Conservation (phyloP, 225 moss, liverwort and hornwort genomes). For the Sphagnum tenellum region DNA sequence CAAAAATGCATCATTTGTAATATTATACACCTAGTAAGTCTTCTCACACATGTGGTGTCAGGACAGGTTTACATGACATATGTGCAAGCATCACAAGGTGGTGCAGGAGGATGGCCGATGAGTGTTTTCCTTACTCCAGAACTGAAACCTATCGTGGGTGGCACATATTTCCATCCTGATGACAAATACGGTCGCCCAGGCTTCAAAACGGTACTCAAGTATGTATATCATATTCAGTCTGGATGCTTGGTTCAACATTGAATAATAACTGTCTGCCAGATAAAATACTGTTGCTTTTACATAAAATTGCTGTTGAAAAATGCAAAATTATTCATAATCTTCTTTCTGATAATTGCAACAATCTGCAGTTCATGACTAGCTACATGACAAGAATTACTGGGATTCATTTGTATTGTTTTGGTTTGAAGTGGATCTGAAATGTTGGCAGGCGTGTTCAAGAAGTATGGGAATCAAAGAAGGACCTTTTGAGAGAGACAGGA, state of each 20-base stretch:
- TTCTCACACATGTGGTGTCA: background rate
- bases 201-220: slow-evolving; percentile 91
- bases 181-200: slow-evolving; percentile 95
- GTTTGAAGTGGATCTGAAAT: background rate
- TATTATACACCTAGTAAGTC: background rate
- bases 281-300: too few relatives aligned
- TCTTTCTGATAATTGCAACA: too few relatives aligned
- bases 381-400: background rate
- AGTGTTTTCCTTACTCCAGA: slow-evolving; percentile 98
- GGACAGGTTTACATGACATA: slow-evolving; percentile 97
- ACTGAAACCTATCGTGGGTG: slow-evolving; percentile 96
- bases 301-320: too few relatives aligned
- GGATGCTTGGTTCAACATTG: too few relatives aligned
- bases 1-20: background rate
- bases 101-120: slow-evolving; percentile 97
- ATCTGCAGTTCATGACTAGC: too few relatives aligned
- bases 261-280: too few relatives aligned
- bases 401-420: background rate
- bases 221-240: slow-evolving; percentile 11
- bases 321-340: too few relatives aligned
- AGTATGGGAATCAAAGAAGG: slow-evolving; percentile 93
- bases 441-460: slow-evolving; percentile 77
- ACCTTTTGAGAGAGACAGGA: slow-evolving; percentile 76
- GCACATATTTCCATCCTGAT: slow-evolving; percentile 95
- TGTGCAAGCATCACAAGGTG: slow-evolving; percentile 98